These are phyloP conservation scores for Gonapodya prolifera DNA, from an alignment of 192 early-diverging fungal species.

Conservation along the genomic window DNA sequence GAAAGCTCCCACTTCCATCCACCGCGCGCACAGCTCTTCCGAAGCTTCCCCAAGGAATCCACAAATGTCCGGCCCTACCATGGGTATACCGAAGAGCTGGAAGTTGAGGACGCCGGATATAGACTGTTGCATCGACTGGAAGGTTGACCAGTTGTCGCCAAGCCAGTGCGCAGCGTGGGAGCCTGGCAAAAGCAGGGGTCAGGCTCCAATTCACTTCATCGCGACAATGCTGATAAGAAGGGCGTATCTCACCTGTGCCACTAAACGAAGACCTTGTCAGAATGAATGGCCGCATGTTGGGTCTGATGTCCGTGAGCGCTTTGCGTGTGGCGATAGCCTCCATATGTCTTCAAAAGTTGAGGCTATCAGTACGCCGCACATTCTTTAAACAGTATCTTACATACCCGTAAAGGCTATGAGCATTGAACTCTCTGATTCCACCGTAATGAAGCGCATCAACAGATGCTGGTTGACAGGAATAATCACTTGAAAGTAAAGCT, in stretches of 20 bases:
- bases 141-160: constrained; percentile 48
- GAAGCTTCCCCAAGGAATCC: constrained; percentile 46
- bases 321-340: constrained; percentile 32
- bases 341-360: too few relatives aligned
- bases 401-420: constrained; percentile 52
- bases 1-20: constrained; percentile 48
- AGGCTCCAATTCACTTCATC: too few relatives aligned
- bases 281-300: constrained; percentile 40
- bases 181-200: too few relatives aligned
- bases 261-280: constrained; percentile 51
- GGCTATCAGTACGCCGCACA: too few relatives aligned
- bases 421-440: constrained; percentile 32
- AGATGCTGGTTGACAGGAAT: constrained; percentile 31
- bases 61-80: constrained; percentile 58
- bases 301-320: constrained; percentile 21
- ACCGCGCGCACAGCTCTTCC: constrained; percentile 51
- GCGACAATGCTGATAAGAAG: too few relatives aligned
- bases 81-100: constrained; percentile 57
- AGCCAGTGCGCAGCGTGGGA: constrained; percentile 31
- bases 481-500: too few relatives aligned
- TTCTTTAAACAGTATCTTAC: too few relatives aligned
- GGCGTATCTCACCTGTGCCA: constrained; percentile 34
- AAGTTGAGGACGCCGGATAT: constrained; percentile 49
- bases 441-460: constrained; percentile 34
- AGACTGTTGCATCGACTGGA: constrained; percentile 39